Evolutionary conservation across 768 basidiomycete genomes (phyloP).

Genomic region (Lactifluus piperatus): DNA sequence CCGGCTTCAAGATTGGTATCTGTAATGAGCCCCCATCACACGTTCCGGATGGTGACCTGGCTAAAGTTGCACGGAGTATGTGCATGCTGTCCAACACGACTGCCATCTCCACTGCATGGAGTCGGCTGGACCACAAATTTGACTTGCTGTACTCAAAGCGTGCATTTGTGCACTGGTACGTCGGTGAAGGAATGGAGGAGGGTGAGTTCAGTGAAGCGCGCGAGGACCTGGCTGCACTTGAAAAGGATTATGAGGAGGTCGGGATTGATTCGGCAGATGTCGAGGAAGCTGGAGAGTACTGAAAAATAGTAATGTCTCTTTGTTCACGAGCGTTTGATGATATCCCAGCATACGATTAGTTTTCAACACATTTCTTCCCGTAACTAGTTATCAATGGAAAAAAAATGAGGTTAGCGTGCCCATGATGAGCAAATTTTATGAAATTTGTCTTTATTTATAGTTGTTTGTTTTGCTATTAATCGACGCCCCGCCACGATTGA

Average conservation of each 20-base stretch:
- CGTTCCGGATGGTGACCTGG: slow-evolving; percentile 69
- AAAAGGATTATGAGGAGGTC: slow-evolving; percentile 93
- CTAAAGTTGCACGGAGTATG: slow-evolving; percentile 64
- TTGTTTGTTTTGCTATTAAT: not conserved
- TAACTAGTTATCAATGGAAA: not conserved
- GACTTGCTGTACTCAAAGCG: slow-evolving; percentile 66
- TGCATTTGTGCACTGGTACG: slow-evolving; percentile 53
- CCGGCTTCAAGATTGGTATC: slow-evolving; percentile 72
- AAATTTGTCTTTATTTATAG: not conserved
- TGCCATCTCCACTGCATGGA: slow-evolving; percentile 67
- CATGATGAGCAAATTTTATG: too few relatives aligned
- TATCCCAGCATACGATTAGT: slow-evolving; percentile 1
- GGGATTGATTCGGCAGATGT: slow-evolving; percentile 43
- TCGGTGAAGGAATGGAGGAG: slow-evolving; percentile 76
- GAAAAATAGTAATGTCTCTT: slow-evolving; percentile 18
- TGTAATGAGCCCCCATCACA: slow-evolving; percentile 72
- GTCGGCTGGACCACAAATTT: slow-evolving; percentile 71
- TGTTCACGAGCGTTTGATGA: slow-evolving; percentile 3
- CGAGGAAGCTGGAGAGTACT: slow-evolving; percentile 45
- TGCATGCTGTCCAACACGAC: slow-evolving; percentile 77
- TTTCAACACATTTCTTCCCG: not conserved
- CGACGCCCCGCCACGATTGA: not conserved
- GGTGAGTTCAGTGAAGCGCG: slow-evolving; percentile 99
- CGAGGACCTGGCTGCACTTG: slow-evolving; percentile 99
- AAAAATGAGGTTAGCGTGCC: not conserved